Base-by-base conservation (phyloP, 148 eudicot genomes). In the Chenopodium quinoa region DNA sequence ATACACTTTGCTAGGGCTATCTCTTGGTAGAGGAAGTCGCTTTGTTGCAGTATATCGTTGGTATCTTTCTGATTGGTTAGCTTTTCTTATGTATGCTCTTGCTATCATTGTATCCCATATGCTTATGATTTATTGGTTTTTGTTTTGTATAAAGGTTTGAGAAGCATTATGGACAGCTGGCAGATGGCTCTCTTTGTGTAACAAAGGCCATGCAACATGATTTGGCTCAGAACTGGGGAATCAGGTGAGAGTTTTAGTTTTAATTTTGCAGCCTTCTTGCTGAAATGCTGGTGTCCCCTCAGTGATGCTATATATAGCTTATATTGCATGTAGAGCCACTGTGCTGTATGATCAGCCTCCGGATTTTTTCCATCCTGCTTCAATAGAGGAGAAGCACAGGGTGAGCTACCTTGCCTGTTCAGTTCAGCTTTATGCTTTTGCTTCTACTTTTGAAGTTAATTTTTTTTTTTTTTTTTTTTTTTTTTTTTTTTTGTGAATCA, bases 131-230 rank as follows among this genome's bases (percentile, higher is more conserved):
- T 11, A 9, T 50, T 37, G 40, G 6, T 40, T 40, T 34, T 40
- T 40, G 7, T 58, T 44, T 48, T 17, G 82, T 67, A 20, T 77
- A 70, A 90, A 84, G 98, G 97, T 83, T 96, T 79, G 99, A 96
- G 88, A 92, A 89, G 88, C 92, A 84, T 82, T 96, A 82, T 83
- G 99, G 99, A 74, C 92, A 87, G 89, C 88, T 87, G 91, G 97
- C 99, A 74, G 86, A 93, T 81, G 98, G 99, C 81, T 91, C 98
- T 80, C 86, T 96, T 78, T 96, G 99, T 82, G 99, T 96, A 84
- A 96, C 99, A 67, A 90, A 80, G 86, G 98, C 99, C 64, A 96
- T 96, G 98, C 97, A 93, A 84, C 99, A 93, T 81, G 99, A 96
- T 79, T 89, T 96, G 89, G 91, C 90, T 29, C 95, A 93, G 76